These are phyloP conservation scores for Lunularia cruciata DNA, from an alignment of 225 moss, liverwort and hornwort genomes.

Conservation along the genomic window DNA sequence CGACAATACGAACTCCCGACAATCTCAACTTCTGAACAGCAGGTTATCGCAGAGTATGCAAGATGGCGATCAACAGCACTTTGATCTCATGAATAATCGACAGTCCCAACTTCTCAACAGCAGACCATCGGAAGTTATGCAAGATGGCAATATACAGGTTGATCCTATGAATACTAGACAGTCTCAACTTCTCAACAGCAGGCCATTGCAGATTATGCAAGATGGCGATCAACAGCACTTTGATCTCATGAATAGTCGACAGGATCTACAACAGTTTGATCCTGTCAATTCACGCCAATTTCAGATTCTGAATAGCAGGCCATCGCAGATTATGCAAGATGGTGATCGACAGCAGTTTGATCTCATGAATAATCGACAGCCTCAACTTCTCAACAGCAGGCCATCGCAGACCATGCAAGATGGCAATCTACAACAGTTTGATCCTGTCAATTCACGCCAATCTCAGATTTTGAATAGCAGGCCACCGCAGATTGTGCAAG, in stretches of 20 bases:
- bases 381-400: neutral
- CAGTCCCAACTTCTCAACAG: neutral
- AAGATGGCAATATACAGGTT: neutral
- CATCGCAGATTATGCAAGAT: neutral
- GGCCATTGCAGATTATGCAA: neutral
- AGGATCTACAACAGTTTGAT: neutral
- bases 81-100: neutral
- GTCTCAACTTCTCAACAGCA: neutral
- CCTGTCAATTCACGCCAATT: too few species aligned
- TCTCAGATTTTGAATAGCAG: neutral
- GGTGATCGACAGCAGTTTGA: neutral
- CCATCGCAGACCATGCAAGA: neutral
- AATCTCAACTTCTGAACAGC: neutral
- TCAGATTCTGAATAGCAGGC: too few species aligned
- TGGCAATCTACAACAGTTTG: neutral
- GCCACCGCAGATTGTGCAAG: neutral
- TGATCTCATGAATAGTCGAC: neutral
- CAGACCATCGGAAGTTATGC: neutral
- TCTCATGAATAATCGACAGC: neutral
- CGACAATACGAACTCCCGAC: neutral
- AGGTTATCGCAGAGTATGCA: neutral
- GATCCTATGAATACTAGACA: neutral
- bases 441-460: neutral
- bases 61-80: neutral
- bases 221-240: neutral